Evolutionary conservation across 31 red algal species (phyloP), one percentile per base, ranked within the genome.

Genomic region (Endocladia muricata): DNA sequence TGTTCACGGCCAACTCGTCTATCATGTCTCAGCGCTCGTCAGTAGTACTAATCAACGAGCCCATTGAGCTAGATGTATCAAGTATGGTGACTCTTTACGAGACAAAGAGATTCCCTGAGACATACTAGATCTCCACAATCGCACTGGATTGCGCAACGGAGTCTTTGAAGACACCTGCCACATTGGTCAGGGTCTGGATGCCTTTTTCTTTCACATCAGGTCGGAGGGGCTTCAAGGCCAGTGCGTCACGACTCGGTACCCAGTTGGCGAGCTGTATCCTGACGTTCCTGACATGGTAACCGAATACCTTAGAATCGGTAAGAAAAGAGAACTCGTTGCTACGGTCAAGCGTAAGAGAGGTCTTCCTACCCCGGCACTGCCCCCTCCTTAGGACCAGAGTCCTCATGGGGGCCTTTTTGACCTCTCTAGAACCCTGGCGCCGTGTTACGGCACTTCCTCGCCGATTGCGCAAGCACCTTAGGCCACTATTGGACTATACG

Each of bases 161-260:
- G 15, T 70, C 29, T 13, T 70, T 42, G 65, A 42, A 5, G 7
- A 25, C 29, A 70, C 41, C 8, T 13, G 9, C 34, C 32, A 42
- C 65, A 40, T 70, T 25, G 65, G 65, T 40, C 32, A 70, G 34
- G 65, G 7, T 15, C 6, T 9, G 9, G 65, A 70, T 42, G 65
- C 32, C 34, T 13, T 70, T 42, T 42, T 41, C 65, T 35, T 70
- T 8, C 65, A 70, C 11, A 36, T 70, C 13, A 11, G 41, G 65
- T 70, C 32, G 65, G 8, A 28, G 5, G 65, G 65, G 30, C 30
- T 40, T 11, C 34, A 26, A 9, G 65, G 41, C 34, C 36, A 30
- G 30, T 8, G 17, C 25, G 65, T 41, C 25, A 41, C 32, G 65
- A 70, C 65, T 40, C 41, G 65, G 65, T 36, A 41, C 9, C 29